A percentile compares a stretch with the other conserved stretches of the same genome.
These are phyloP conservation scores for Aeschynomene evenia DNA, from an alignment of 306 rosid species.

Conservation along the genomic window DNA sequence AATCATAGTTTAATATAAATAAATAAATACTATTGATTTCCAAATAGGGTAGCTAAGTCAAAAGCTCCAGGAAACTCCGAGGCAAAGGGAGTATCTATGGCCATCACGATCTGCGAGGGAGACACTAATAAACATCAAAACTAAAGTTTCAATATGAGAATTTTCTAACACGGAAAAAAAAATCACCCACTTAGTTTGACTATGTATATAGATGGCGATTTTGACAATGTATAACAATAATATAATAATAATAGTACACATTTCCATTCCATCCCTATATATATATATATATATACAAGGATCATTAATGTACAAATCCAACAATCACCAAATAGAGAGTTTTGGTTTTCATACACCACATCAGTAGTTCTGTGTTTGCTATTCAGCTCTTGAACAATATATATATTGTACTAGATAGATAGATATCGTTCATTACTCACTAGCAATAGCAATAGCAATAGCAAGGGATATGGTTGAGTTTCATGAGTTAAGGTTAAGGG, in stretches of 20 bases:
- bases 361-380: background rate
- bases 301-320: background rate
- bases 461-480: conserved; percentile 32
- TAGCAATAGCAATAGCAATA: no score
- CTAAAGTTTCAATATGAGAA: background rate
- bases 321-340: background rate
- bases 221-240: background rate
- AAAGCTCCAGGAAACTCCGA: background rate
- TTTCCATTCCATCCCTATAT: background rate
- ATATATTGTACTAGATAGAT: no score
- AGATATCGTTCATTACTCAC: background rate
- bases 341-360: background rate
- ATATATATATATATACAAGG: background rate
- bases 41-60: background rate
- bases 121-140: background rate
- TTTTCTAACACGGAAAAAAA: background rate
- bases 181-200: conserved; percentile 26
- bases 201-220: background rate
- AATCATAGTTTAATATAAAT: background rate
- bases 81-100: background rate
- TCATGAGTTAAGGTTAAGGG: conserved; percentile 12
- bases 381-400: background rate
- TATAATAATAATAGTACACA: background rate
- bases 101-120: background rate
- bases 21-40: background rate